Evolutionary conservation across 805 yeast species (phyloP).

Genomic region (Metschnikowia proteae): DNA sequence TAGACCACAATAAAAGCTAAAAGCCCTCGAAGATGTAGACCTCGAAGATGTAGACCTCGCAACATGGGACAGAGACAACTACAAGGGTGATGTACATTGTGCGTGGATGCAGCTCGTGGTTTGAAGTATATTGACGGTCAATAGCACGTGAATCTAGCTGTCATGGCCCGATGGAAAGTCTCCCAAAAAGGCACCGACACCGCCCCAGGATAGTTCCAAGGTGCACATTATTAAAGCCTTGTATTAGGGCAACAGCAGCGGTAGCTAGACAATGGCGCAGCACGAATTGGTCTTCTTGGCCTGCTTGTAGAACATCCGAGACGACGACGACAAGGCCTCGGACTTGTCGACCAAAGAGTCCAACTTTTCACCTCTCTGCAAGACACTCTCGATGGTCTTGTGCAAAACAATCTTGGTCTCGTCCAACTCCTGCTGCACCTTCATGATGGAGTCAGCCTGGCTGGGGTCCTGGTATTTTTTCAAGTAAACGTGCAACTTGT

Average conservation of each 20-base stretch:
- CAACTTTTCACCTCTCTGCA: conserved; percentile 94
- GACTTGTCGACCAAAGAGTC: conserved; percentile 94
- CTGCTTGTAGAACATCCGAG: conserved; percentile 93
- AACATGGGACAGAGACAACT: too few relatives aligned
- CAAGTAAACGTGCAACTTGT: conserved; percentile 64
- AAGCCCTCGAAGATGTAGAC: too few relatives aligned
- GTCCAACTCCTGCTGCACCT: conserved; percentile 95
- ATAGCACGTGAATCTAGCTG: background rate
- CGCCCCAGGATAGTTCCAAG: background rate
- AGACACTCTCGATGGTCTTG: conserved; percentile 89
- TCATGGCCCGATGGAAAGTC: background rate
- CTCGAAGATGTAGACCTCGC: background rate
- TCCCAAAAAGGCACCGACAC: background rate
- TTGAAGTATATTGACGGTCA: too few relatives aligned
- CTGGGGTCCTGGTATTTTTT: conserved; percentile 91
- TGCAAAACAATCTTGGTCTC: conserved; percentile 96
- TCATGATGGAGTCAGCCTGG: conserved; percentile 95
- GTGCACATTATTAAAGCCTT: background rate
- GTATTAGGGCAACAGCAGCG: background rate
- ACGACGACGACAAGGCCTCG: conserved; percentile 82
- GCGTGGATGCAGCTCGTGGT: too few relatives aligned
- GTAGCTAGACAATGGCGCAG: conserved; percentile 22
- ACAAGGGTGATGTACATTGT: too few relatives aligned
- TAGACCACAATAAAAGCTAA: conserved; percentile 1
- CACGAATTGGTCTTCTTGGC: conserved; percentile 68